Evolutionary conservation across 1,139 yeast genomes (phyloP).

Genomic region (Hansenula lynferdii): DNA sequence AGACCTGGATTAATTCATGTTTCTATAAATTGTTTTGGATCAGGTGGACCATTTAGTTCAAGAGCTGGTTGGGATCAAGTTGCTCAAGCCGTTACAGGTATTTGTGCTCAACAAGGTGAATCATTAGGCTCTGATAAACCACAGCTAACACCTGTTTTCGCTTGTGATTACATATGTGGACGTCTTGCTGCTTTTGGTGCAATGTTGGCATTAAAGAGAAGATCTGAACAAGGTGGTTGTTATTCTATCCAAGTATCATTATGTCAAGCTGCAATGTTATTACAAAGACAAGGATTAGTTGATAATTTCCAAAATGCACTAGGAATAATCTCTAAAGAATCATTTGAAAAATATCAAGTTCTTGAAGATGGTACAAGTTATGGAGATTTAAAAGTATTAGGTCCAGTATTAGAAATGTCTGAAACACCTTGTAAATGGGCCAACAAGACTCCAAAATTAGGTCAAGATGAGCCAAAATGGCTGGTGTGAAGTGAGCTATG

Average conservation of each 20-base stretch:
- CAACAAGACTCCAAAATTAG: background rate
- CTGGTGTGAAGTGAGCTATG: too few species aligned
- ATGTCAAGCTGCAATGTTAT: conserved; percentile 1
- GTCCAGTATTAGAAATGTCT: background rate
- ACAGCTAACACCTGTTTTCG: background rate
- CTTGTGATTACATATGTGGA: conserved; percentile 1
- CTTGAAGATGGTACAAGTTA: background rate
- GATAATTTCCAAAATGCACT: background rate
- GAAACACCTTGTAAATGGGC: conserved; percentile 1
- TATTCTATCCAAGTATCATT: background rate
- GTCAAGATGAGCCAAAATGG: background rate
- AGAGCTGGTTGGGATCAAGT: conserved; percentile 3
- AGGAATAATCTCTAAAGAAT: background rate
- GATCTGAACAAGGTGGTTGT: background rate
- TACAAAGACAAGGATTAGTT: background rate
- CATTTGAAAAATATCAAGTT: background rate
- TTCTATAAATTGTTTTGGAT: background rate
- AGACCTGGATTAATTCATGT: conserved; percentile 1
- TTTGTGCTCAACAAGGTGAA: conserved; percentile 1
- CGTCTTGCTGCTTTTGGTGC: conserved; percentile 2
- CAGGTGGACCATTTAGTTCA: conserved; percentile 1
- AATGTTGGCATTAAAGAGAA: background rate
- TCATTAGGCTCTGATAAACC: background rate
- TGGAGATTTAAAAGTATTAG: conserved; percentile 1
- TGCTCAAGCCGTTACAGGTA: conserved; percentile 1